Base-by-base conservation (phyloP, 345 rosid species). In the Cardiospermum halicacabum region DNA sequence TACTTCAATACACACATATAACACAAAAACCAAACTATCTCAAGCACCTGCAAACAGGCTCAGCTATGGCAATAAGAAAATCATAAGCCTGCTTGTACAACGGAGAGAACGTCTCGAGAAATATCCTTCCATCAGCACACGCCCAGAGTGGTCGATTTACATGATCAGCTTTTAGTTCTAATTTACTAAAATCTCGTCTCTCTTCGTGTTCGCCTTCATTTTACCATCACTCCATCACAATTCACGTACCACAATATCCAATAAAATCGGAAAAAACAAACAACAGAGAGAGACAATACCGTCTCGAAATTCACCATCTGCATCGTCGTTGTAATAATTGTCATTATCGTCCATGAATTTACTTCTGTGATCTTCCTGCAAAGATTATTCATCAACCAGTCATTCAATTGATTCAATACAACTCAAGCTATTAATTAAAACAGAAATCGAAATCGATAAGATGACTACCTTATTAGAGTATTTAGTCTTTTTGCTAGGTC, bases 71-170 rank as follows among this genome's bases (percentile, higher is more conserved):
- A 43, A 94, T 91, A 42, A 94, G 97, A 37, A 94, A 91, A 75
- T 94, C 99, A 50, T 85, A 94, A 8, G 99, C 97, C 79, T 94
- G 99, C 63, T 89, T 94, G 68, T 94, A 94, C 16, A 94, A 74
- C 42, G 92, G 73, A 21, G 97, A 94, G 64, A 82, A 88, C 0
- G 97, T 89, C 64, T 91, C 97, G 24, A 89, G 82, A 72, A 94
- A 85, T 58, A 94, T 91, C 53, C 89, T 83, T 21, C 99, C 97
- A 72, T 89, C 97, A 1, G 91, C 89, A 70, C 99, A 91, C 36
- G 99, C 96, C 99, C 99, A 94, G 49, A 94, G 66, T 2, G 99
- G 99, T 22, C 99, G 82, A 65, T 91, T 91, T 7, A 2, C 73
- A 58, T 94, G 97, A 73, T 94, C 99, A 1, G 70, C 79, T 70